phyloP scores from a whole-genome alignment of 768 basidiomycete genomes.

The Russula olivacea region DNA sequence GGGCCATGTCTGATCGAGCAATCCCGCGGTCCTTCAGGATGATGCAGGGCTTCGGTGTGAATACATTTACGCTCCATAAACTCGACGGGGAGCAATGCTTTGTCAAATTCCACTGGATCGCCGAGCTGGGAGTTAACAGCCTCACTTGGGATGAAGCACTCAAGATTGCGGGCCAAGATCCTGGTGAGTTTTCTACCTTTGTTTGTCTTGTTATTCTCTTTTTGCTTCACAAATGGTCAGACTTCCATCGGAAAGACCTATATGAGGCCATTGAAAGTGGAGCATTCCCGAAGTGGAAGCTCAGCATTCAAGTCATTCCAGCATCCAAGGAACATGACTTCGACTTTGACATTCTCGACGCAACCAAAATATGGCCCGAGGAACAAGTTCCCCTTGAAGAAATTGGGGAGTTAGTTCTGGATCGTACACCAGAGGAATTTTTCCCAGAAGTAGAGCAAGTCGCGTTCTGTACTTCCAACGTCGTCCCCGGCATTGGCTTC shows the following conservation, averaged over 20 bases:
- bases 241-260: constrained; percentile 79
- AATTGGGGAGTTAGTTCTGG: constrained; percentile 69
- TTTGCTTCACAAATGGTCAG: background rate
- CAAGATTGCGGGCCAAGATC: constrained; percentile 78
- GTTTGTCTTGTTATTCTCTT: background rate
- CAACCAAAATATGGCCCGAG: constrained; percentile 83
- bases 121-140: constrained; percentile 78
- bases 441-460: constrained; percentile 87
- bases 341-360: constrained; percentile 83
- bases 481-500: constrained; percentile 53
- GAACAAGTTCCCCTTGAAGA: constrained; percentile 70
- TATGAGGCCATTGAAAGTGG: constrained; percentile 75
- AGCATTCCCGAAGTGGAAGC: constrained; percentile 67
- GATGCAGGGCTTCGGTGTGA: constrained; percentile 89
- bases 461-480: constrained; percentile 70
- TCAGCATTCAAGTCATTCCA: constrained; percentile 69
- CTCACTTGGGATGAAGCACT: constrained; percentile 88
- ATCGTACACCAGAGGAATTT: constrained; percentile 63
- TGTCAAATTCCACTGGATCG: constrained; percentile 84
- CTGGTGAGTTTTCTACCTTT: constrained; percentile 41
- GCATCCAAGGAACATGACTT: constrained; percentile 73
- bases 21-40: constrained; percentile 82
- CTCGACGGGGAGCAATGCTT: constrained; percentile 61
- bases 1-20: constrained; percentile 79
- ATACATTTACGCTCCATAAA: constrained; percentile 76